Evolutionary conservation across 805 yeast genomes (phyloP), one percentile per base, ranked within the genome.

Genomic region (Lipomyces orientalis): DNA sequence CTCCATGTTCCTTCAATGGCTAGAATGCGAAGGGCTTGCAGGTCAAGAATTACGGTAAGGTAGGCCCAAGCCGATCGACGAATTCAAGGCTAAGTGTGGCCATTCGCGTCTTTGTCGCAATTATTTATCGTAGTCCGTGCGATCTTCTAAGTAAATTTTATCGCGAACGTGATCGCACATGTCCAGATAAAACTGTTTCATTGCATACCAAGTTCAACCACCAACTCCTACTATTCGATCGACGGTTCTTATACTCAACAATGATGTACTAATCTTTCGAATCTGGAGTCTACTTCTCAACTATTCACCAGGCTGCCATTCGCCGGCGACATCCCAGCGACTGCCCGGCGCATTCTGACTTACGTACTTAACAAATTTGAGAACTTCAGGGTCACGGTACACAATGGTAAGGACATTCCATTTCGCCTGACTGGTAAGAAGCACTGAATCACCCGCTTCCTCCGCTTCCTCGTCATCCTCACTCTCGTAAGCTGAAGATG

Each of bases 301-400:
- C 49, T 16, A 43, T 22, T 19, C 22, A 34, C 64, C 63, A 2
- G 63, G 61, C 56, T 60, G 37, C 95, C 97, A 94, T 74, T 89
- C 90, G 64, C 89, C 87, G 43, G 83, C 82, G 54, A 95, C 81
- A 76, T 95, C 99, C 97, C 97, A 95, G 76, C 99, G 84, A 54
- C 95, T 88, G 0, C 98, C 97, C 67, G 88, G 87, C 5, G 98
- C 97, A 69, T 86, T 86, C 78, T 86, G 86, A 75, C 97, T 90
- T 22, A 94, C 94, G 74, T 95, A 95, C 77, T 95, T 95, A 73
- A 95, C 88, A 78, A 95, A 95, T 77, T 93, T 90, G 79, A 96
- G 81, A n/a, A 94, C 93, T 60, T 88, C 85, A 8, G 90, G 87
- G 76, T 95, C 98, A 74, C 98, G 83, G 71, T 90, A 82, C 81